Percentiles rank a stretch among this genome's conserved stretches.
Evolutionary conservation across 345 rosid genomes (phyloP).

Genomic region (Anastatica hierochuntica): DNA sequence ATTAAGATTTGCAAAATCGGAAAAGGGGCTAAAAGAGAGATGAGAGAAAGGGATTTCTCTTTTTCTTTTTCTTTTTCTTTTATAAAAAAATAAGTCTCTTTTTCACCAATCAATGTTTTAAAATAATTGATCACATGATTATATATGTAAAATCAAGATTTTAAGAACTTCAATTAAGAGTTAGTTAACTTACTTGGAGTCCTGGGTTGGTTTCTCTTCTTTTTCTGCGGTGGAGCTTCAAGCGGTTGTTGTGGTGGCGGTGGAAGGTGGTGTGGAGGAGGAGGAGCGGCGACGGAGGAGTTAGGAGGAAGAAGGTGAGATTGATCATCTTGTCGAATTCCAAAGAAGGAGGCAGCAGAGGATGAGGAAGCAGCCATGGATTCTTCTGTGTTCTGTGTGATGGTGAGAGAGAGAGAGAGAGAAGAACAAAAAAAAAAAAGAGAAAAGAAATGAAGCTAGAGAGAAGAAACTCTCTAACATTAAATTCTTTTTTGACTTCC

Average conservation of each 20-base stretch:
- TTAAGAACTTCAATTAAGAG: slow-evolving; percentile 21
- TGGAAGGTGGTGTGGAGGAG: slow-evolving; percentile 25
- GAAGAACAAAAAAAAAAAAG: too few relatives aligned
- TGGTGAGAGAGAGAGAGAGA: slow-evolving; percentile 23
- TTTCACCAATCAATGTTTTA: slow-evolving; percentile 4
- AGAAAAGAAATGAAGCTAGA: slow-evolving; percentile 20
- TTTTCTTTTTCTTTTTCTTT: too few relatives aligned
- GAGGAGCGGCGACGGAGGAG: slow-evolving; percentile 31
- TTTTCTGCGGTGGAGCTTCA: slow-evolving; percentile 47
- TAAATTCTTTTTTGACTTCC: slow-evolving; percentile 35
- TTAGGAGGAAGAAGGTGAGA: slow-evolving; percentile 39
- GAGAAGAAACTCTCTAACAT: slow-evolving; percentile 26
- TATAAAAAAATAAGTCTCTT: too few relatives aligned
- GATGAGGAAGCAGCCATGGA: slow-evolving; percentile 65
- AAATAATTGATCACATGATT: neutral
- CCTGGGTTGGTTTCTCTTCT: slow-evolving; percentile 71
- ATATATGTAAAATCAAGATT: neutral
- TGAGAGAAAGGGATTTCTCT: slow-evolving; percentile 7
- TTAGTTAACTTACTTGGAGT: slow-evolving; percentile 41
- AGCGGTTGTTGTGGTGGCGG: slow-evolving; percentile 19
- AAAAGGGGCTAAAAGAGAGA: slow-evolving; percentile 3
- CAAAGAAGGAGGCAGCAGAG: slow-evolving; percentile 51
- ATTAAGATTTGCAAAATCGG: slow-evolving; percentile 16
- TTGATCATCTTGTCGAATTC: slow-evolving; percentile 52
- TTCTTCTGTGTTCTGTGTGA: slow-evolving; percentile 26